Evolutionary conservation across 768 basidiomycete species (phyloP), one percentile per base, ranked within the genome.

Genomic region (Trametes coccinea): DNA sequence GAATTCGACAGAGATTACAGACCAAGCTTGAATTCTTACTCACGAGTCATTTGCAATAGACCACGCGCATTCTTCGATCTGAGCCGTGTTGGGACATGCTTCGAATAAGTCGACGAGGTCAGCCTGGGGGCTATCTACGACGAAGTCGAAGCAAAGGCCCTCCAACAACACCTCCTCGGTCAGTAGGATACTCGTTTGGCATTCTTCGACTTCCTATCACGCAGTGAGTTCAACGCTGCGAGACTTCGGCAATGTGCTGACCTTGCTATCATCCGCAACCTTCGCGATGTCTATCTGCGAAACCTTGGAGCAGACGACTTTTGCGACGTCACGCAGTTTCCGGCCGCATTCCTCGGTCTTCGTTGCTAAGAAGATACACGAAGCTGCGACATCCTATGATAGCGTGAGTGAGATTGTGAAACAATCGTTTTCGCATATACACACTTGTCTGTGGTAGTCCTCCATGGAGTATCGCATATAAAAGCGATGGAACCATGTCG

Each of bases 301-400:
- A 39, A 87, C 78, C 75, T 93, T 93, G 39, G 89, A 82, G 67
- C 85, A 83, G 66, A 82, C 87, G 9, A 93, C 83, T 64, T 82
- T 82, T 8, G 92, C 89, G 29, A 93, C 90, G 68, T 94, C 92
- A n/a, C 88, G 81, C 13, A 94, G 81, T 70, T 93, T 94, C 53
- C 92, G 80, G 37, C 90, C 90, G 66, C 90, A 93, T 74, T 94
- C 92, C 72, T 94, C 92, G 1, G 91, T 93, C 73, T 94, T 94
- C n/a, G 92, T 92, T 0, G 92, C 90, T 60, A 94, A 81, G 69
- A 94, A 94, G 62, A 94, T 85, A 72, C 91, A 93, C 4, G 92
- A 81, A 11, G 90, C 92, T 31, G 93, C 92, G 44, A 92, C 87
- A 66, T 92, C 87, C 92, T 94, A 57, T 51, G 50, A 63, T 66